These are phyloP conservation scores for Fomitopsis serialis DNA, from an alignment of 768 basidiomycete species.

Conservation along the genomic window DNA sequence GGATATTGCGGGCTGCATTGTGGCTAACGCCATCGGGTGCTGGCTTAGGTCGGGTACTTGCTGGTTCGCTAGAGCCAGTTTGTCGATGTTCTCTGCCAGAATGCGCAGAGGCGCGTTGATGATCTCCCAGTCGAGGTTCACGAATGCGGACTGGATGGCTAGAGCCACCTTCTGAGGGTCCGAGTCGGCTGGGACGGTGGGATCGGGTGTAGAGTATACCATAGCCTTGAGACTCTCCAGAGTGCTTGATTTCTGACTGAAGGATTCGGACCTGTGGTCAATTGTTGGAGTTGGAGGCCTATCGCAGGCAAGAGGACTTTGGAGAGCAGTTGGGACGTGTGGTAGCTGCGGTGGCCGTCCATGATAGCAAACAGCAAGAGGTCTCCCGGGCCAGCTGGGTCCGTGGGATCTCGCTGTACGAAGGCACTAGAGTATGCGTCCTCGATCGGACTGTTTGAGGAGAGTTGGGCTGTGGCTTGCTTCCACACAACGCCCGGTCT, in stretches of 20 bases:
- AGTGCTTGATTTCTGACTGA: neutral
- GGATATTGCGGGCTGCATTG: slow-evolving; percentile 82
- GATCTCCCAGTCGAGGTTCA: slow-evolving; percentile 81
- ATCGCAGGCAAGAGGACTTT: slow-evolving; percentile 82
- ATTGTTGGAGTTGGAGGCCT: slow-evolving; percentile 53
- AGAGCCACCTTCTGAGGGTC: slow-evolving; percentile 51
- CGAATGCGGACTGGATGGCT: slow-evolving; percentile 75
- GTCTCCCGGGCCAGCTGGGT: slow-evolving; percentile 59
- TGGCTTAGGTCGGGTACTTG: slow-evolving; percentile 59
- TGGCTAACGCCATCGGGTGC: slow-evolving; percentile 62
- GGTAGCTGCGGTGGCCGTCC: slow-evolving; percentile 84
- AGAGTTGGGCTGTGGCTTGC: slow-evolving; percentile 71
- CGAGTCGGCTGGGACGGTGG: slow-evolving; percentile 29
- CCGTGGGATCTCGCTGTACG: slow-evolving; percentile 56
- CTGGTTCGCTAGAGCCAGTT: slow-evolving; percentile 42
- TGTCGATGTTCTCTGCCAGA: slow-evolving; percentile 52
- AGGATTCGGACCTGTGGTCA: neutral
- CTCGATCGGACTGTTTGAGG: slow-evolving; percentile 89
- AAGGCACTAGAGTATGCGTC: slow-evolving; percentile 76
- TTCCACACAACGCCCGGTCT: slow-evolving; percentile 60
- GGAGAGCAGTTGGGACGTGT: slow-evolving; percentile 82
- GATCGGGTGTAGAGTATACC: slow-evolving; percentile 27
- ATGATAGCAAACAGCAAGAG: slow-evolving; percentile 84
- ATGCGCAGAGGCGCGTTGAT: slow-evolving; percentile 71
- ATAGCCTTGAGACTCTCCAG: slow-evolving; percentile 35